A percentile compares a stretch with the other conserved stretches of the same genome.
phyloP scores from a whole-genome alignment of 208 protist species.

The Acanthamoeba triangularis region DNA sequence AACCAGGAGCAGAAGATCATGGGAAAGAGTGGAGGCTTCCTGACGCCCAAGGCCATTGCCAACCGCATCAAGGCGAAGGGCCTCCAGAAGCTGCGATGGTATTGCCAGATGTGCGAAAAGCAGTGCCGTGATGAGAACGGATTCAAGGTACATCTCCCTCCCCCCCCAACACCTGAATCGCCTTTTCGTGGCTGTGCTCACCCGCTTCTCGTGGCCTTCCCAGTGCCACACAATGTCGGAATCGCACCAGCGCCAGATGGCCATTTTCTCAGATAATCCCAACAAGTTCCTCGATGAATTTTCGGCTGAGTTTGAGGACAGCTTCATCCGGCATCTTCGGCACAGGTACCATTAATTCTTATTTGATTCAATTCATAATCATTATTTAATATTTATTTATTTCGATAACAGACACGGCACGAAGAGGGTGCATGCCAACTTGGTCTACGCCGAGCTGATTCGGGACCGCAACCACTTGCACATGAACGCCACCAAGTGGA shows the following conservation, averaged over 20 bases:
- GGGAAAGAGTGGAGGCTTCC: conserved; percentile 60
- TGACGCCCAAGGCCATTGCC: conserved; percentile 92
- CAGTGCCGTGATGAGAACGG: conserved; percentile 93
- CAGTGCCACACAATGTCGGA: conserved; percentile 93
- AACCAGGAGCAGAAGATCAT: neutral
- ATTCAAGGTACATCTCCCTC: conserved; percentile 89
- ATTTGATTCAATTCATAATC: neutral
- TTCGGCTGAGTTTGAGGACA: conserved; percentile 91
- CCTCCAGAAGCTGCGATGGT: conserved; percentile 94
- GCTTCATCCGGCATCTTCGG: conserved; percentile 89
- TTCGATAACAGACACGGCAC: conserved; percentile 79
- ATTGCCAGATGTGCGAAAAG: conserved; percentile 96
- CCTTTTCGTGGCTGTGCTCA: neutral
- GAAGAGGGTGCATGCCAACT: conserved; percentile 89
- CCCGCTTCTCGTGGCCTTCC: neutral
- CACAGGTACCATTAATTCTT: conserved; percentile 76
- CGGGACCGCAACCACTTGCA: conserved; percentile 92
- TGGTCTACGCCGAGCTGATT: conserved; percentile 94
- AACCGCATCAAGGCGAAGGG: conserved; percentile 95
- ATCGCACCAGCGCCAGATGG: conserved; percentile 93
- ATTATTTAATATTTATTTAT: neutral
- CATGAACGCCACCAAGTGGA: conserved; percentile 93
- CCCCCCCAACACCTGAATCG: neutral
- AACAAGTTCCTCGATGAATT: conserved; percentile 89
- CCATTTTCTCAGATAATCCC: conserved; percentile 89